Evolutionary conservation across 192 early-diverging fungal genomes (phyloP), one percentile per base, ranked within the genome.

Genomic region (Backusella luteola): DNA sequence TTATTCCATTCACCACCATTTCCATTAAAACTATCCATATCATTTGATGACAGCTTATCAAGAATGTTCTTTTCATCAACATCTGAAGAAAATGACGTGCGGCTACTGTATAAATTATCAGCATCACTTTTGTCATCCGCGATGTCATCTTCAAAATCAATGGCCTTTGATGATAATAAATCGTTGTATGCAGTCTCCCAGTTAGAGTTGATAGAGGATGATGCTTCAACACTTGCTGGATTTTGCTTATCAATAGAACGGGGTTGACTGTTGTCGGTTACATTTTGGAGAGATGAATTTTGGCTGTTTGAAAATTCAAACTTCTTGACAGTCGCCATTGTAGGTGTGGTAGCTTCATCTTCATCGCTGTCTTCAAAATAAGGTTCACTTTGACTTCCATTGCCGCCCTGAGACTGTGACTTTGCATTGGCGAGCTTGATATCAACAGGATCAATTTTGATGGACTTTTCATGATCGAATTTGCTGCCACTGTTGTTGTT

Each of bases 331-430:
- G 41, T 71, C 4, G 70, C 70, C 39, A 71, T 41, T 26, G 70
- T 71, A 49, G 70, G 70, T 32, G 70, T 71, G 1, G 39, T 26
- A 14, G 70, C 70, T 49, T 71, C 70, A 32, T 71, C 69, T 41
- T 71, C 70, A 6, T 71, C 70, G 15, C 41, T 46, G 11, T 71
- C 70, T 49, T 71, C 70, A 63, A 63, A 63, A 63, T 63, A 63
- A 11, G 12, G 4, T 14, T 63, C 56, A 4, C 9, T 11, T 63
- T 23, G 23, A 15, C 9, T 8, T 63, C 11, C 11, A 14, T 14
- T 29, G 14, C 11, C 23, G 21, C 9, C 56, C 7, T 26, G 26
- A 63, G 26, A 29, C 26, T 63, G 56, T 29, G 23, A 4, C 3
- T 63, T 63, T 29, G 9, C 26, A 11, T 63, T 63, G 9, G 56